Conservation (phyloP, 2,329 filamentous ascomycete genomes). For the Madurella mycetomatis region DNA sequence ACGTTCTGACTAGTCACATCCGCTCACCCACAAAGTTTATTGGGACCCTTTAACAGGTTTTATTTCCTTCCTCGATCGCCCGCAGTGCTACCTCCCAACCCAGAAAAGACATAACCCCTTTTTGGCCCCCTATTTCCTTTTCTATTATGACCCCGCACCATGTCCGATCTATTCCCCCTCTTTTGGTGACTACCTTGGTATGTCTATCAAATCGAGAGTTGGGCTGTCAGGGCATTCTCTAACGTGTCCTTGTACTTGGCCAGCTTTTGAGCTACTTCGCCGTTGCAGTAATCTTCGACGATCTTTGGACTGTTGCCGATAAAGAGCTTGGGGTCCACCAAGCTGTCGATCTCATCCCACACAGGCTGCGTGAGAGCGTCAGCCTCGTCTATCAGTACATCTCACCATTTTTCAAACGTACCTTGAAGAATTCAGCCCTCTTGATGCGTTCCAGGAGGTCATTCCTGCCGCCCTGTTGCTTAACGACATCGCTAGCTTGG, state of each 20-base stretch:
- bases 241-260: slow-evolving; percentile 21
- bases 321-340: slow-evolving; percentile 58
- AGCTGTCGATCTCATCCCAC: slow-evolving; percentile 60
- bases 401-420: not conserved
- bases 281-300: slow-evolving; percentile 26
- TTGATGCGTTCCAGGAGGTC: slow-evolving; percentile 78
- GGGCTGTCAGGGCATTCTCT: slow-evolving; percentile 20
- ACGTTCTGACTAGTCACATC: too few relatives aligned
- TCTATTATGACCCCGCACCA: not conserved
- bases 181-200: not conserved
- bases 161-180: not conserved
- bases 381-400: slow-evolving; percentile 19
- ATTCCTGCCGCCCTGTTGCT: slow-evolving; percentile 63
- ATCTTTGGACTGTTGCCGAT: slow-evolving; percentile 26
- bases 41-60: not conserved
- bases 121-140: not conserved
- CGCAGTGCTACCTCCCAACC: not conserved
- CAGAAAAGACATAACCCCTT: not conserved
- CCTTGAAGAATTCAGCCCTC: slow-evolving; percentile 64
- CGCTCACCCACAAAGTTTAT: too few relatives aligned
- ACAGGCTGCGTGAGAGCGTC: slow-evolving; percentile 44
- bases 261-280: slow-evolving; percentile 22
- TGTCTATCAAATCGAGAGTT: slow-evolving; percentile 22
- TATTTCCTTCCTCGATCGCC: not conserved
- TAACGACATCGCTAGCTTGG: slow-evolving; percentile 43